These are phyloP conservation scores for Chionographis japonica DNA, from an alignment of 106 monocot genomes.

Conservation along the genomic window DNA sequence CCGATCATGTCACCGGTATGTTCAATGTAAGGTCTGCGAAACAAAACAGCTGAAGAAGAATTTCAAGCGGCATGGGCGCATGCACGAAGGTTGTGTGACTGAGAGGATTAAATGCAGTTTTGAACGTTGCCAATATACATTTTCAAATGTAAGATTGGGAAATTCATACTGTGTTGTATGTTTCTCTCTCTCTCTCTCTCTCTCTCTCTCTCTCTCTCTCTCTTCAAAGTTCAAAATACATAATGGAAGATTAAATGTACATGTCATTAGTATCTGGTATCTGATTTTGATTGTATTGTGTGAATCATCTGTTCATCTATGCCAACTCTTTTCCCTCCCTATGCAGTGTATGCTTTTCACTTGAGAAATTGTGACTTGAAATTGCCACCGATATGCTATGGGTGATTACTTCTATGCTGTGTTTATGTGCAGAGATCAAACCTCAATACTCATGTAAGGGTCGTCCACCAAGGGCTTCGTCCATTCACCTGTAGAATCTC, in stretches of 20 bases:
- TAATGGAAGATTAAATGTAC: too few relatives aligned
- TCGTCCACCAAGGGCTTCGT: conserved; percentile 49
- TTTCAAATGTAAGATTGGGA: conserved; percentile 44
- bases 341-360: not conserved
- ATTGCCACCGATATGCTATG: too few relatives aligned
- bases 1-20: conserved; percentile 51
- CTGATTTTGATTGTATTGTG: too few relatives aligned
- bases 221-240: too few relatives aligned
- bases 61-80: conserved; percentile 54
- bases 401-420: not conserved
- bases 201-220: too few relatives aligned
- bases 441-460: conserved; percentile 63
- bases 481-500: conserved; percentile 56
- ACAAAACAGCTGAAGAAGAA: conserved; percentile 75
- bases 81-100: conserved; percentile 32
- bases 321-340: too few relatives aligned
- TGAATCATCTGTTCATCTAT: too few relatives aligned
- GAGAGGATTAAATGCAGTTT: conserved; percentile 59
- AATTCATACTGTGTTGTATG: not conserved
- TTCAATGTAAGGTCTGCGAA: conserved; percentile 56
- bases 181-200: not conserved
- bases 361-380: too few relatives aligned
- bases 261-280: too few relatives aligned
- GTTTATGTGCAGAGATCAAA: conserved; percentile 72
- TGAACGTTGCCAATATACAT: conserved; percentile 47